Percentiles rank a stretch among this genome's conserved stretches.
Evolutionary conservation across 441 rosid species (phyloP).

Genomic region (Erysimum pusillum): DNA sequence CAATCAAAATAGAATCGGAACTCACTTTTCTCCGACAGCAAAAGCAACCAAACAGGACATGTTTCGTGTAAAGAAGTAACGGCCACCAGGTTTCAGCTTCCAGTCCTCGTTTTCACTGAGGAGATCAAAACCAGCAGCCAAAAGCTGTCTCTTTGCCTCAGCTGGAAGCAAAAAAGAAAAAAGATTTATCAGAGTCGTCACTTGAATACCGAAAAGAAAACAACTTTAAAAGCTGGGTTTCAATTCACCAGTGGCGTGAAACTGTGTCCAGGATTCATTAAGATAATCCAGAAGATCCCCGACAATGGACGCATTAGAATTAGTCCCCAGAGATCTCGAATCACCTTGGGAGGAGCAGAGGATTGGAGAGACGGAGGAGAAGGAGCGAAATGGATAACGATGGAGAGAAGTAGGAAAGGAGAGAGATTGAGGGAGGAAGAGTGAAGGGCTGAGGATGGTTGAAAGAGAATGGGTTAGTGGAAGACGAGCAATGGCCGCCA

Average conservation of each 20-base stretch:
- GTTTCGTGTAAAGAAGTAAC: constrained; percentile 91
- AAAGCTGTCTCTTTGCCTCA: constrained; percentile 79
- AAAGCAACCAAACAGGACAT: constrained; percentile 96
- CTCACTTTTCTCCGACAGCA: constrained; percentile 90
- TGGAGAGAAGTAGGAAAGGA: constrained; percentile 32
- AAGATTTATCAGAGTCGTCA: constrained; percentile 1
- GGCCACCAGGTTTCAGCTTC: constrained; percentile 91
- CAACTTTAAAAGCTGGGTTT: not conserved
- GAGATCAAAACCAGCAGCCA: constrained; percentile 77
- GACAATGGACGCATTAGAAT: constrained; percentile 57
- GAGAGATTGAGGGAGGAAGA: constrained; percentile 41
- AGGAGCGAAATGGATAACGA: constrained; percentile 47
- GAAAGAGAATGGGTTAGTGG: constrained; percentile 51
- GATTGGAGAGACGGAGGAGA: constrained; percentile 50
- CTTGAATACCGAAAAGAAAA: not conserved
- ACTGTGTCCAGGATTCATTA: constrained; percentile 96
- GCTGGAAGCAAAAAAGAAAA: constrained; percentile 59
- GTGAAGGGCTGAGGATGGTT: constrained; percentile 38
- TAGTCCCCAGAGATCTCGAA: constrained; percentile 34
- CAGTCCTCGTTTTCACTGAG: constrained; percentile 84
- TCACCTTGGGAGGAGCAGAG: constrained; percentile 49
- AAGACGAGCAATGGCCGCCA: constrained; percentile 63
- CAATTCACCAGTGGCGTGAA: constrained; percentile 80
- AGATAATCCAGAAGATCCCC: constrained; percentile 85
- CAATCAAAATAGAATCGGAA: constrained; percentile 4